Evolutionary conservation across 306 rosid genomes (phyloP), one percentile per base, ranked within the genome.

Genomic region (Dryas octopetala): DNA sequence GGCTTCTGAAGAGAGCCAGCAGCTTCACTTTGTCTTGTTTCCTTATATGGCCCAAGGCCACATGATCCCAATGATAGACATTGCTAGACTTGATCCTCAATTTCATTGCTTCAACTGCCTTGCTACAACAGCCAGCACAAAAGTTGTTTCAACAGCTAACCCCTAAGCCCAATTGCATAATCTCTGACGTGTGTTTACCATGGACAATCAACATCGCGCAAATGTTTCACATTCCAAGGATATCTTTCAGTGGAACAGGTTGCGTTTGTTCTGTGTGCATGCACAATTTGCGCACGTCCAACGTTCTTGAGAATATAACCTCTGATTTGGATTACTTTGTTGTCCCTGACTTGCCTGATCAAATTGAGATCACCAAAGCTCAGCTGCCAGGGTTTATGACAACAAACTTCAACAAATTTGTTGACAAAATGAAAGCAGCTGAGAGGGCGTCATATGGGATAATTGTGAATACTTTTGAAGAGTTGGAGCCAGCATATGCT

Each of bases 161-260:
- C n/a, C 90, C 91, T 0, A 63, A 49, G 38, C 97, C 94, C 44
- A 76, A 70, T 74, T 89, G 94, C 84, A 78, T 91, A n/a, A 85
- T 90, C 51, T 87, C 96, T 17, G 92, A 89, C 54, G 76, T 80
- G 47, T 2, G 82, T 45, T 65, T 92, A 41, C 81, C 91, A 1
- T 85, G 81, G 82, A 83, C 86, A 1, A 12, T 55, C 26, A 32
- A 19, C 12, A 23, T 83, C 3, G 61, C 86, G 43, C 7, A 13
- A 3, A 73, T 43, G 40, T 53, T 38, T 9, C 4, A 61, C 7
- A 47, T 83, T 44, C 86, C 83, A 1, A 71, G 81, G 68, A 48
- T 83, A 7, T 55, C 73, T 12, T 79, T 66, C 54, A 4, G 28
- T 12, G 73, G 67, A 8, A 7, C 16, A 1, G 9, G 77, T 9